Evolutionary conservation across 805 yeast species (phyloP).

Genomic region (Cyberlindnera meyerae): DNA sequence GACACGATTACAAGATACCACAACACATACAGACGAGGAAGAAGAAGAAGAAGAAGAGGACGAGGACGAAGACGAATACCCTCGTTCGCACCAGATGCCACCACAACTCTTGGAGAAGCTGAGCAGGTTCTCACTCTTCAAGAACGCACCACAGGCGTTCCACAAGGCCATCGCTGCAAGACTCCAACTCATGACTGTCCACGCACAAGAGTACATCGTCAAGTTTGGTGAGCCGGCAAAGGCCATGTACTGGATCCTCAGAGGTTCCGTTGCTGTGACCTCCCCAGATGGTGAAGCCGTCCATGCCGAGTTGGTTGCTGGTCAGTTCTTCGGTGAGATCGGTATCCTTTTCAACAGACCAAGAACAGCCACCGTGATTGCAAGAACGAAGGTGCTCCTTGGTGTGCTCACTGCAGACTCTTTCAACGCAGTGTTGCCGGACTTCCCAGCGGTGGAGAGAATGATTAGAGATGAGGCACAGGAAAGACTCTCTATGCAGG

Average conservation of each 20-base stretch:
- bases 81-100: constrained; percentile 33
- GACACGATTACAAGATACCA: too few species aligned
- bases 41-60: constrained; percentile 7
- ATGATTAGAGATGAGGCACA: constrained; percentile 75
- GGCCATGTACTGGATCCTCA: constrained; percentile 75
- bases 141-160: constrained; percentile 62
- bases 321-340: constrained; percentile 74
- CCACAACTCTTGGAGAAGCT: constrained; percentile 50
- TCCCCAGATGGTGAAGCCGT: constrained; percentile 73
- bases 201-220: constrained; percentile 66
- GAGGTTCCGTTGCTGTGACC: constrained; percentile 73
- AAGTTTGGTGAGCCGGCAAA: constrained; percentile 68
- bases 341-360: constrained; percentile 74
- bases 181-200: constrained; percentile 53
- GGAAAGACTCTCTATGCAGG: constrained; percentile 67
- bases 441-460: constrained; percentile 61
- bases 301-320: constrained; percentile 64
- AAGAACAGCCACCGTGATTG: constrained; percentile 73
- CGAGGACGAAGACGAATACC: constrained; percentile 9
- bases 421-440: constrained; percentile 51
- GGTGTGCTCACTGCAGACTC: constrained; percentile 67
- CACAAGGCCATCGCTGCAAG: constrained; percentile 54
- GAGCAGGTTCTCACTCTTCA: constrained; percentile 58
- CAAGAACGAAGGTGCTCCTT: constrained; percentile 58
- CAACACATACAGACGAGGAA: background rate